Base-by-base conservation (phyloP, 345 rosid genomes). In the Cardamine occulta region DNA sequence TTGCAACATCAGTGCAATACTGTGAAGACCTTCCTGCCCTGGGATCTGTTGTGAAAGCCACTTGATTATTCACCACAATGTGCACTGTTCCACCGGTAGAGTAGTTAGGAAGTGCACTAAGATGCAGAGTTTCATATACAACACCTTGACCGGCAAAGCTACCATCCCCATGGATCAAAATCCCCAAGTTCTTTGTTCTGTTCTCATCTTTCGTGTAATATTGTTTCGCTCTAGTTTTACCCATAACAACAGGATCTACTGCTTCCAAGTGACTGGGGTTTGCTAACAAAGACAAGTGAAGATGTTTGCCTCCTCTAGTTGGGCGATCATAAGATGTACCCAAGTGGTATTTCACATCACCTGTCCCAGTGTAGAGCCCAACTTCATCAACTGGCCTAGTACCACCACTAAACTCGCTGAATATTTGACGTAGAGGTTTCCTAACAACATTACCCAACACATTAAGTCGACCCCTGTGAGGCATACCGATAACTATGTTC, bases 221-320 rank as follows among this genome's bases (percentile, higher is more conserved):
- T 53, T 91, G 96, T 65, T 91, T 91, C 14, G 89, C 96, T 76
- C 96, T 84, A 66, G 96, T 88, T 72, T 91, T 91, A 63, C 93
- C 96, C 62, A 91, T 76, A 63, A 91, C 92, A 73, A 91, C 93
- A 8, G 92, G 96, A 72, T 88, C 90, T 26, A 91, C 96, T 53
- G 96, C 96, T 85, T 91, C 96, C 83, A 91, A 76, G 73, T 91
- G 96, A 84, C 96, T 91, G 39, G 96, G 96, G 67, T 91, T 91
- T 48, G 96, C 96, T 72, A 90, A 89, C 83, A 90, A 75, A 79
- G 96, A 90, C 71, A 90, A 80, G 80, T 90, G 96, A 57, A 90
- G 89, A 83, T 89, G 88, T 70, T 87, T 87, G 61, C 91, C 96
- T 75, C 93, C 96, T 78, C 96, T 81, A 28, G 96, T 90, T 65